phyloP scores from a whole-genome alignment of 805 yeast species.

The Wickerhamiella musiphila region DNA sequence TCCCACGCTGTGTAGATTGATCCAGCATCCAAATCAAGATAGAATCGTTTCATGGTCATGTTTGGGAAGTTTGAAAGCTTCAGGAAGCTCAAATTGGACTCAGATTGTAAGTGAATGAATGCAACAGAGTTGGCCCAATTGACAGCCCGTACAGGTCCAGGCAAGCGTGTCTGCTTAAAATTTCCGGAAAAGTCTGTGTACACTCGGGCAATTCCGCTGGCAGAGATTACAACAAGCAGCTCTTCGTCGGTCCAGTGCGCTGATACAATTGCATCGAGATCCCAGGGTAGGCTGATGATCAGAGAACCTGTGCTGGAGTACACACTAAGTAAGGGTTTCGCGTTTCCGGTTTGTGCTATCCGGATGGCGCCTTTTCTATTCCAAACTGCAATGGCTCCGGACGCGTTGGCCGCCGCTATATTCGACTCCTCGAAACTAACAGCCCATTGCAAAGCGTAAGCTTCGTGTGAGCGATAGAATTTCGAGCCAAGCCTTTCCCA shows the following conservation, averaged over 20 bases:
- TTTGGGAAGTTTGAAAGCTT: too few species aligned
- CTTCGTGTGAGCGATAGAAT: slow-evolving; percentile 44
- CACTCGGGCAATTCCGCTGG: slow-evolving; percentile 34
- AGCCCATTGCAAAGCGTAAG: slow-evolving; percentile 39
- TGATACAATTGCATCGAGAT: slow-evolving; percentile 34
- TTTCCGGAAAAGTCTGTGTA: slow-evolving; percentile 53
- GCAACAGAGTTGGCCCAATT: too few species aligned
- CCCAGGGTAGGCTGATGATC: slow-evolving; percentile 20
- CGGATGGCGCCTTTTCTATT: slow-evolving; percentile 7
- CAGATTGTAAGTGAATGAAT: too few species aligned
- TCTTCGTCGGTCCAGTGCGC: slow-evolving; percentile 38
- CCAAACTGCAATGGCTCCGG: slow-evolving; percentile 36
- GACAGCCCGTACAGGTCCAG: neutral
- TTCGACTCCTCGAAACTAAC: slow-evolving; percentile 26
- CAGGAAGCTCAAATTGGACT: too few species aligned
- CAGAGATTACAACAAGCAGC: slow-evolving; percentile 37
- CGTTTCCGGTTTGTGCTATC: slow-evolving; percentile 6
- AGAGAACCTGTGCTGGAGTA: slow-evolving; percentile 20
- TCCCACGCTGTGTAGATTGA: too few species aligned
- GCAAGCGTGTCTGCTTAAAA: slow-evolving; percentile 24
- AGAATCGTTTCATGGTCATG: too few species aligned
- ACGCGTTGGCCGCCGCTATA: slow-evolving; percentile 33
- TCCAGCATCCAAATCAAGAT: too few species aligned
- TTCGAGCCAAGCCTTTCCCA: slow-evolving; percentile 72
- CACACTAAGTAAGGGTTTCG: slow-evolving; percentile 13